These are phyloP conservation scores for Agarophyton chilense DNA, from an alignment of 23 red algal genomes.

Conservation along the genomic window DNA sequence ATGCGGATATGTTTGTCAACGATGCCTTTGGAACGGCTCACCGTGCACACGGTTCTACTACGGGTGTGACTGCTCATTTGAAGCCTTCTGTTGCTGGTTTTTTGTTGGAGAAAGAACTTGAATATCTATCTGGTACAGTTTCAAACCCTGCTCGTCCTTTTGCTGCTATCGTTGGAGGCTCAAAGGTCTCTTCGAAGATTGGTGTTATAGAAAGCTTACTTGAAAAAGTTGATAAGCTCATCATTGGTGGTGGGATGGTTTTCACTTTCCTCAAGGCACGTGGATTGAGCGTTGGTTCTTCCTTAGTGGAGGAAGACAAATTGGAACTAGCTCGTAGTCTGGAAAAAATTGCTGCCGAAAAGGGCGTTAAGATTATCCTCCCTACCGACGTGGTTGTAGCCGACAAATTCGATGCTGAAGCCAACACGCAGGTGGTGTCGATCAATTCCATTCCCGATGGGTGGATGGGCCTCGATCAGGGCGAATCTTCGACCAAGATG, in stretches of 20 bases:
- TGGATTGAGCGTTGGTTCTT: constrained; percentile 84
- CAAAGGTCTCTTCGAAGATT: constrained; percentile 98
- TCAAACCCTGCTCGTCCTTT: constrained; percentile 93
- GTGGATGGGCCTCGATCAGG: constrained; percentile 97
- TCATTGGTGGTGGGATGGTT: constrained; percentile 99
- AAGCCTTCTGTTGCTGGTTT: constrained; percentile 94
- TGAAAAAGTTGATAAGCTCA: constrained; percentile 93
- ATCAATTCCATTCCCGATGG: constrained; percentile 85
- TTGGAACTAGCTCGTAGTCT: constrained; percentile 82
- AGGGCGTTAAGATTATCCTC: constrained; percentile 85
- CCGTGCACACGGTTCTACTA: constrained; percentile 96
- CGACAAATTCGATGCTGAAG: constrained; percentile 91
- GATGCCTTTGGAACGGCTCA: constrained; percentile 99
- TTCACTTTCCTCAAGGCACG: constrained; percentile 98
- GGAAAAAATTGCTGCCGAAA: constrained; percentile 71
- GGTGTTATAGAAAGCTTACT: constrained; percentile 93
- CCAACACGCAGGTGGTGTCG: constrained; percentile 84
- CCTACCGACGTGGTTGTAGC: constrained; percentile 91
- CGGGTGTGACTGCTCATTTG: constrained; percentile 87
- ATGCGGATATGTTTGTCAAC: constrained; percentile 97
- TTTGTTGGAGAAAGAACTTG: constrained; percentile 96
- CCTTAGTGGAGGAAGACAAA: constrained; percentile 99
- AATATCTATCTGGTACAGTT: constrained; percentile 87
- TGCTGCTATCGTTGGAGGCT: constrained; percentile 98
- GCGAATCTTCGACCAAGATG: constrained; percentile 77